Evolutionary conservation across 345 rosid genomes (phyloP), one percentile per base, ranked within the genome.

Genomic region (Crucihimalaya himalaica): DNA sequence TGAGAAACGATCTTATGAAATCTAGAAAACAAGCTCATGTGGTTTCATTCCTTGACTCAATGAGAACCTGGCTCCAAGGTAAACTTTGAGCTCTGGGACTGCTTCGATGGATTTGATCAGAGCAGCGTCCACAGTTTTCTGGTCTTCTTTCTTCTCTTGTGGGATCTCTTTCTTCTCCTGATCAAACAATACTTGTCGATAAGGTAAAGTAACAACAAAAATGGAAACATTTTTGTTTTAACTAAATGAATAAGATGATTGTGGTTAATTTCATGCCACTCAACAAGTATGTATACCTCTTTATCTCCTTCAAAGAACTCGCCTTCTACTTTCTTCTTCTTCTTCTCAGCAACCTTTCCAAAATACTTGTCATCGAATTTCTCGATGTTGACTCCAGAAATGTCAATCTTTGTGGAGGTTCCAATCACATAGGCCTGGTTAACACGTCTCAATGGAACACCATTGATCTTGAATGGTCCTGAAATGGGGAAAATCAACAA

Each of bases 381-480:
- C 25, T 86, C 86, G 6, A 69, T 55, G 58, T 75, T 81, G 12
- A 84, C 84, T 12, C 83, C 87, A 50, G 89, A 77, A 31, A 88
- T 68, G 82, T 84, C 91, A 58, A 91, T 82, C 88, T 86, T 87
- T 21, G 95, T 84, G 46, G 92, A 87, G 50, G 95, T 88, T 21
- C 83, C 95, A 43, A 88, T 81, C 37, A 84, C 87, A 20, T 87
- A 90, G 4, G 88, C 66, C 56, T 87, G 95, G 76, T 86, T 88
- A 19, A 87, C 97, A 21, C 89, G 81, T 48, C 92, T 79, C 28
- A 88, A 28, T 46, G 94, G 95, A 42, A 88, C 94, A 56, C 90
- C 92, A 46, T 90, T 90, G 54, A 88, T 72, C 89, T 85, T 88
- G 81, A 85, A 90, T 51, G 92, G 95, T 15, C 97, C 95, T 90